Percentiles rank a stretch among this genome's conserved stretches.
Conservation (phyloP, 1,284 basidiomycete genomes). For the Trichosporon sp. region DNA sequence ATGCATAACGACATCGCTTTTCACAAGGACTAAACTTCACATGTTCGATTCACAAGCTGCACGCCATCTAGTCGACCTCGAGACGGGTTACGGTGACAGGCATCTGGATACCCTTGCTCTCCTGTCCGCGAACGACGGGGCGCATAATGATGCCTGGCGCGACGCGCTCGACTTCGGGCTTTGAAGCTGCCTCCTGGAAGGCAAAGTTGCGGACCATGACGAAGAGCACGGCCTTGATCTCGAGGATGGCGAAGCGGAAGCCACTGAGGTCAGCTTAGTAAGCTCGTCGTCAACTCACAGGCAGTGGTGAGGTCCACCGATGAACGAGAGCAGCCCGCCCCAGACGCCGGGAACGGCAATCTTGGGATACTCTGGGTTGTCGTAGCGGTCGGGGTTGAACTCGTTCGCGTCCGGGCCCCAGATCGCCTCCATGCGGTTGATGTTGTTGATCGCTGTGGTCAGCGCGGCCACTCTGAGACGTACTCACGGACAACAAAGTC, state of each 20-base stretch:
- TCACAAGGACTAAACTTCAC: no score
- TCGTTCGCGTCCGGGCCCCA: conserved; percentile 66
- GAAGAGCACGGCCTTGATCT: conserved; percentile 61
- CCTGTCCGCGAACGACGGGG: conserved; percentile 10
- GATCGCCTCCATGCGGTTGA: conserved; percentile 58
- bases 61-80: no score
- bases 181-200: conserved; percentile 2
- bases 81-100: conserved; percentile 10
- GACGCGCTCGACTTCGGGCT: conserved; percentile 1
- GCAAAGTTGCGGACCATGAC: conserved; percentile 32
- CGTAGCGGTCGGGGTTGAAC: conserved; percentile 52
- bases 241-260: conserved; percentile 62
- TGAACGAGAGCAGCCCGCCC: conserved; percentile 61
- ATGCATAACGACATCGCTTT: no score
- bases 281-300: no score
- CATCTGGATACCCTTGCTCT: conserved; percentile 15
- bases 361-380: conserved; percentile 29
- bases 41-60: no score
- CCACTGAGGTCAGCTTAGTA: no score
- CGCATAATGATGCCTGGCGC: conserved; percentile 9
- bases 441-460: conserved; percentile 23
- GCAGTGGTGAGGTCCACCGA: conserved; percentile 61
- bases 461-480: no score
- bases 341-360: conserved; percentile 58
- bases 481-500: conserved; percentile 42